Evolutionary conservation across 495 filamentous ascomycete species (phyloP), one percentile per base, ranked within the genome.

Genomic region (Penicillium daleae): DNA sequence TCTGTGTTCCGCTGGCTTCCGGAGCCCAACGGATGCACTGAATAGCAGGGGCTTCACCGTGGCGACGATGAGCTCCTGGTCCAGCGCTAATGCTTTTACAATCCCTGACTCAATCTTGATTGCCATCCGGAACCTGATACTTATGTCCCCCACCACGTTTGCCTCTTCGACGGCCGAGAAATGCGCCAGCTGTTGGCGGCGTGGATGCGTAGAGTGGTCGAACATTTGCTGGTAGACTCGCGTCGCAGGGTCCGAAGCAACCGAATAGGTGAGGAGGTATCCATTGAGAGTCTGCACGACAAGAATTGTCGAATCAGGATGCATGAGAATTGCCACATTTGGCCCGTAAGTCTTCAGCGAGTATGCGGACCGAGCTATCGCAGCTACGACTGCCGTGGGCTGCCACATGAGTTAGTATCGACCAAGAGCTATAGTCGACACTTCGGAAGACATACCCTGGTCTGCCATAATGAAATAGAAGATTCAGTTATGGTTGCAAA

Each of bases 61-160:
- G 9, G 95, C 92, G 42, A 99, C 93, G 39, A 99, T 83, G 32
- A 99, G 82, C 74, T 97, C 96, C 33, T 95, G 90, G 65, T 98
- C 96, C 39, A 98, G 82, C 3, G 96, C 94, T 51, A 98, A 74
- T n/a, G 89, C 92, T 65, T 83, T 85, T 32, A 87, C 87, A 63
- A 99, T 97, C 2, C 96, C 96, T 9, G 96, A 96, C 74, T 99
- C 95, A 22, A 99, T 91, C 76, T 96, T 96, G 60, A 99, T 97
- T 24, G 96, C 93, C 92, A 97, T 97, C 55, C 95, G 85, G 77
- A 99, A 98, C 21, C 92, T 87, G 48, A 98, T 81, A 62, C 87
- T 97, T 50, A 95, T 86, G 73, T 98, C 94, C 46, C 85, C 85
- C 21, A 97, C 89, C 2, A 90, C 91, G 57, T 84, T 87, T n/a